A percentile compares a stretch with the other conserved stretches of the same genome.
Evolutionary conservation across 352 stramenopile species (phyloP).

Genomic region (Blastocystis sp.): DNA sequence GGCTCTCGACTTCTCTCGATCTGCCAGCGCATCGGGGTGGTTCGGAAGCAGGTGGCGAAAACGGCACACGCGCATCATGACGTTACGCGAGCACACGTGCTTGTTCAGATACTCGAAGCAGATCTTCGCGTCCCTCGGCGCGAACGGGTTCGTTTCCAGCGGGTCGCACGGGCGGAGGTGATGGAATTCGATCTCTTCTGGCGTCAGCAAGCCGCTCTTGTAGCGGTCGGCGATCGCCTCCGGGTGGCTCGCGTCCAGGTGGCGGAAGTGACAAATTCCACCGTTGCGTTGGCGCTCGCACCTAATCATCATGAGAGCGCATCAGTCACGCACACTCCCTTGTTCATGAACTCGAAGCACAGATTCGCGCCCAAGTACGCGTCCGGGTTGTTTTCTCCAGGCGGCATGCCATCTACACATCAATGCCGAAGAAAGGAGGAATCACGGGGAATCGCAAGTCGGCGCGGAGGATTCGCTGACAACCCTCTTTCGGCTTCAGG

Average conservation of each 20-base stretch:
- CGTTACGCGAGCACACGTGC: constrained; percentile 7
- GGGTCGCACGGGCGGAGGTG: constrained; percentile 23
- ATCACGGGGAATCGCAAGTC: background rate
- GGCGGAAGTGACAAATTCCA: constrained; percentile 43
- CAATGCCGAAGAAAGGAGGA: background rate
- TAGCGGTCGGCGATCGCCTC: constrained; percentile 71
- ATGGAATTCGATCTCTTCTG: constrained; percentile 47
- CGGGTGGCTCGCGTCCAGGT: constrained; percentile 37
- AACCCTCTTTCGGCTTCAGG: too few relatives aligned
- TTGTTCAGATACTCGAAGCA: constrained; percentile 71
- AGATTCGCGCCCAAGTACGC: constrained; percentile 17
- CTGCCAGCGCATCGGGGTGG: constrained; percentile 54
- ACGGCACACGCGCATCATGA: constrained; percentile 48
- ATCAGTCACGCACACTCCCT: background rate
- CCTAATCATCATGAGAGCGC: constrained; percentile 4
- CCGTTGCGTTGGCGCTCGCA: constrained; percentile 24
- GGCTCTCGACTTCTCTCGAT: background rate
- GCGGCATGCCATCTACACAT: background rate
- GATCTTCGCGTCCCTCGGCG: constrained; percentile 42
- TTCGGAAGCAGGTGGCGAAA: constrained; percentile 64
- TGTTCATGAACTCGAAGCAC: constrained; percentile 73
- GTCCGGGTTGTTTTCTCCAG: constrained; percentile 67
- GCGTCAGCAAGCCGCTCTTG: background rate
- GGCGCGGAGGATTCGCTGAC: background rate
- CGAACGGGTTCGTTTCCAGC: constrained; percentile 66